Percentiles rank a stretch among this genome's conserved stretches.
Evolutionary conservation across 2,329 filamentous ascomycete genomes (phyloP).

Genomic region (Aspergillus brasiliensis): DNA sequence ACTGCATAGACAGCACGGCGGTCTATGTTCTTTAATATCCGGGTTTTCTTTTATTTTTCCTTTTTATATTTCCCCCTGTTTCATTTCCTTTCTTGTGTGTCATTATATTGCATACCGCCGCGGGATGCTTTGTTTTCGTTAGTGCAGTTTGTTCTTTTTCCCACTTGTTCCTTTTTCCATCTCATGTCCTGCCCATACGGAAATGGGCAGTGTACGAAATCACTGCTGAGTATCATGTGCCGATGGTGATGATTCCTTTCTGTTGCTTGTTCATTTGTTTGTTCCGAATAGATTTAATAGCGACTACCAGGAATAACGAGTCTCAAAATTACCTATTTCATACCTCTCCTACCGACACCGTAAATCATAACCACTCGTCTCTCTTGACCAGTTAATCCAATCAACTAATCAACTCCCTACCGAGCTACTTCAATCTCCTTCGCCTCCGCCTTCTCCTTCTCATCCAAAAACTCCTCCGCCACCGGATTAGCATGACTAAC

Average conservation of each 20-base stretch:
- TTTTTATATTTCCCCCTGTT: conserved; percentile 8
- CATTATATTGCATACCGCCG: conserved; percentile 24
- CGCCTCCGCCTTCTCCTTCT: neutral
- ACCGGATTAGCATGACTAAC: neutral
- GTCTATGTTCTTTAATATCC: conserved; percentile 24
- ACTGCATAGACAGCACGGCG: conserved; percentile 19
- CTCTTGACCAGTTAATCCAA: neutral
- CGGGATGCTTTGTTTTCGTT: conserved; percentile 16
- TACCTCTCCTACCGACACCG: neutral
- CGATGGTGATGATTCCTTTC: conserved; percentile 21
- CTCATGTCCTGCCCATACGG: conserved; percentile 14
- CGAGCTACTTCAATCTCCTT: neutral
- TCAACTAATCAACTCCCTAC: neutral
- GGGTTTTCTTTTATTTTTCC: conserved; percentile 8
- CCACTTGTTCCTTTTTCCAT: conserved; percentile 9
- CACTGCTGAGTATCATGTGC: conserved; percentile 19
- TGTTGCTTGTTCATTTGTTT: conserved; percentile 1
- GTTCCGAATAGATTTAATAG: conserved; percentile 4
- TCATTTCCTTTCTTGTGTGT: conserved; percentile 11
- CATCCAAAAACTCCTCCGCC: conserved; percentile 1
- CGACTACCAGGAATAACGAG: conserved; percentile 1
- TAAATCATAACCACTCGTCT: neutral
- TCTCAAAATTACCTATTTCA: neutral
- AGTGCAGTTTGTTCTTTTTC: neutral
- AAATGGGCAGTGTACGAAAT: conserved; percentile 16